Conservation (phyloP, 495 filamentous ascomycete genomes). For the Penicillium nucicola region DNA sequence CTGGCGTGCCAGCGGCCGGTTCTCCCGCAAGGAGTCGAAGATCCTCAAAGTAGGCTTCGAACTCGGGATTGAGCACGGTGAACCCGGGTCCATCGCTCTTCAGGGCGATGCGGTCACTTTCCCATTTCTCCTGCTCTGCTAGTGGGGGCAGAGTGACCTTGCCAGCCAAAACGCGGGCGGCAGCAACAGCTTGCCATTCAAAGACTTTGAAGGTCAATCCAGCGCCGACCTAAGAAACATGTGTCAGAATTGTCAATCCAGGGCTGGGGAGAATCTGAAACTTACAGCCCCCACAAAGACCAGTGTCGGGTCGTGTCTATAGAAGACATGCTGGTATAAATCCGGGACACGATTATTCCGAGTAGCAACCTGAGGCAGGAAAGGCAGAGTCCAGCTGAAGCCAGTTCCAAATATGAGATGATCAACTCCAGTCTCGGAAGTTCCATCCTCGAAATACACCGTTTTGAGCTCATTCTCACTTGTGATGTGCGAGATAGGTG, state of each 20-base stretch:
- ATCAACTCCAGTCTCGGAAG: slow-evolving; percentile 45
- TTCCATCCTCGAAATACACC: slow-evolving; percentile 49
- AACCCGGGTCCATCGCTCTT: slow-evolving; percentile 51
- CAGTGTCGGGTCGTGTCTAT: slow-evolving; percentile 36
- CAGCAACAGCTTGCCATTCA: slow-evolving; percentile 59
- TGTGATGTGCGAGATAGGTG: slow-evolving; percentile 45
- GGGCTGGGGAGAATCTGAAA: slow-evolving; percentile 27
- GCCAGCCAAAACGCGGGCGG: slow-evolving; percentile 55
- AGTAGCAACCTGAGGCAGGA: slow-evolving; percentile 45
- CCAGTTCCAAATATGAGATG: slow-evolving; percentile 58
- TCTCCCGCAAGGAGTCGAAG: slow-evolving; percentile 47
- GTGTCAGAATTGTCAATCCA: slow-evolving; percentile 30
- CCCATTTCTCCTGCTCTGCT: slow-evolving; percentile 49
- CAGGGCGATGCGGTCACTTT: slow-evolving; percentile 43
- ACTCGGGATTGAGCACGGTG: slow-evolving; percentile 48
- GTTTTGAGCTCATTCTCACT: slow-evolving; percentile 33
- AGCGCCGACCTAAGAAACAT: slow-evolving; percentile 44
- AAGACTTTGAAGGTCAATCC: slow-evolving; percentile 59
- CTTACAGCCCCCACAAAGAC: slow-evolving; percentile 40
- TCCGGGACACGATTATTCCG: slow-evolving; percentile 53
- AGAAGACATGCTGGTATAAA: slow-evolving; percentile 56
- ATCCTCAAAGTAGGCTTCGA: slow-evolving; percentile 53
- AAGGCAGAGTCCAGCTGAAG: slow-evolving; percentile 54
- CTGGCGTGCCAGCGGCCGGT: slow-evolving; percentile 27
- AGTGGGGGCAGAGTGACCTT: slow-evolving; percentile 39